These are phyloP conservation scores for Macrolepiota fuliginosa DNA, from an alignment of 768 basidiomycete species.

Conservation along the genomic window DNA sequence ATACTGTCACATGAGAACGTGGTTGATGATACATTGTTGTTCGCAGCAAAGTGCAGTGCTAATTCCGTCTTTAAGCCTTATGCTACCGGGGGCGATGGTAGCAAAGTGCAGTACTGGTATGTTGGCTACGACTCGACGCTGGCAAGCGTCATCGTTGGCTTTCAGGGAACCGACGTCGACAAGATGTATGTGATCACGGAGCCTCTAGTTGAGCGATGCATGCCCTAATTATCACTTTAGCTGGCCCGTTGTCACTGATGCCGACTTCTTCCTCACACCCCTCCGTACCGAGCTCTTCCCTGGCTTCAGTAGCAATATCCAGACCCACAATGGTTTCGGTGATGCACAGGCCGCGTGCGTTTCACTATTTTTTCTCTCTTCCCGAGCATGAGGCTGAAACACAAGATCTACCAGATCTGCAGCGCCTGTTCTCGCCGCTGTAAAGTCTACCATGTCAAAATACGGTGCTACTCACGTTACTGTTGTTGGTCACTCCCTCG, in stretches of 20 bases:
- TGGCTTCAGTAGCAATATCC: conserved; percentile 33
- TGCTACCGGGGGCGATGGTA: conserved; percentile 49
- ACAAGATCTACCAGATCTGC: conserved; percentile 31
- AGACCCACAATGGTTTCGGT: conserved; percentile 43
- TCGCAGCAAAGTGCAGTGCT: conserved; percentile 34
- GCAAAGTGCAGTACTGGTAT: conserved; percentile 42
- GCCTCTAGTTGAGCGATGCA: not conserved
- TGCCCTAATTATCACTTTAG: conserved; percentile 18
- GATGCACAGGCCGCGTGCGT: conserved; percentile 37
- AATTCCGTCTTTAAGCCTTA: conserved; percentile 46
- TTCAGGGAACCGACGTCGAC: conserved; percentile 31
- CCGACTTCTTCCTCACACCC: conserved; percentile 27
- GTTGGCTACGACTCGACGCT: conserved; percentile 39
- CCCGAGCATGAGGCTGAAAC: not conserved
- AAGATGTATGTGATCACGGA: conserved; percentile 27
- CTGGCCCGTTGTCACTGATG: conserved; percentile 36
- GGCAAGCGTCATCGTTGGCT: conserved; percentile 32
- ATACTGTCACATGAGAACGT: not conserved
- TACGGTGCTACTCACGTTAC: conserved; percentile 33
- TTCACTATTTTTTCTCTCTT: not conserved
- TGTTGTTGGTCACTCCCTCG: conserved; percentile 43
- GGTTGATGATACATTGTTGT: not conserved
- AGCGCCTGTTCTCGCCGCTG: conserved; percentile 36
- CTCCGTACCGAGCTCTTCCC: conserved; percentile 41
- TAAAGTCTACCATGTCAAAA: conserved; percentile 30